Evolutionary conservation across 345 rosid species (phyloP).

Genomic region (Dipteronia dyeriana): DNA sequence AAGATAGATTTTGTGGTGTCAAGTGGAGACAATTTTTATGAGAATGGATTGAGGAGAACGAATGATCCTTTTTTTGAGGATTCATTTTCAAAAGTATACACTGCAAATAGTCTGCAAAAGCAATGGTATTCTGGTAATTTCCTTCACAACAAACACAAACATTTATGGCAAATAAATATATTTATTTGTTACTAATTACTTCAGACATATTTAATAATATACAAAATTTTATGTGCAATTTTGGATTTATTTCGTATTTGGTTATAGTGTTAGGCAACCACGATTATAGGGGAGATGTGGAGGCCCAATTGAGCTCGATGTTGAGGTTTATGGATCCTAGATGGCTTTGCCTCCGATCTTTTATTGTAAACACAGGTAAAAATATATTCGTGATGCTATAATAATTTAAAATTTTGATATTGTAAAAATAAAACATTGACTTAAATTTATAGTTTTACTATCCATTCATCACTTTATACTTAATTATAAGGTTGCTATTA

Average conservation of each 20-base stretch:
- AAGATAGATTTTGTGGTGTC: conserved; percentile 7
- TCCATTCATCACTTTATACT: no score
- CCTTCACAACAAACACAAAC: neutral
- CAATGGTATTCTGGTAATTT: conserved; percentile 19
- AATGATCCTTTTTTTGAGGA: neutral
- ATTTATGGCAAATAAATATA: neutral
- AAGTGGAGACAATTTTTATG: conserved; percentile 17
- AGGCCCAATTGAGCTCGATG: conserved; percentile 61
- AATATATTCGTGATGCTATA: neutral
- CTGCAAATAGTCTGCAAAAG: conserved; percentile 5
- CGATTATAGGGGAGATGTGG: conserved; percentile 73
- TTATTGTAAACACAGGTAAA: conserved; percentile 54
- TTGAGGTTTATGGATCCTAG: conserved; percentile 57
- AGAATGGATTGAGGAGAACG: neutral
- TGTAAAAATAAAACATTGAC: no score
- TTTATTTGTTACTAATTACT: no score
- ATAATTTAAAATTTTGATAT: no score
- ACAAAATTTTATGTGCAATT: no score
- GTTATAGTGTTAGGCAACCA: conserved; percentile 70
- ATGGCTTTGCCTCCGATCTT: conserved; percentile 78
- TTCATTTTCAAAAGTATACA: conserved; percentile 15
- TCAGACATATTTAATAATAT: neutral
- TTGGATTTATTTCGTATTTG: no score
- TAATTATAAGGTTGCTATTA: no score
- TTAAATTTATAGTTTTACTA: no score